A percentile compares a stretch with the other conserved stretches of the same genome.
These are phyloP conservation scores for Corrigiola litoralis DNA, from an alignment of 179 eudicot genomes.

Conservation along the genomic window DNA sequence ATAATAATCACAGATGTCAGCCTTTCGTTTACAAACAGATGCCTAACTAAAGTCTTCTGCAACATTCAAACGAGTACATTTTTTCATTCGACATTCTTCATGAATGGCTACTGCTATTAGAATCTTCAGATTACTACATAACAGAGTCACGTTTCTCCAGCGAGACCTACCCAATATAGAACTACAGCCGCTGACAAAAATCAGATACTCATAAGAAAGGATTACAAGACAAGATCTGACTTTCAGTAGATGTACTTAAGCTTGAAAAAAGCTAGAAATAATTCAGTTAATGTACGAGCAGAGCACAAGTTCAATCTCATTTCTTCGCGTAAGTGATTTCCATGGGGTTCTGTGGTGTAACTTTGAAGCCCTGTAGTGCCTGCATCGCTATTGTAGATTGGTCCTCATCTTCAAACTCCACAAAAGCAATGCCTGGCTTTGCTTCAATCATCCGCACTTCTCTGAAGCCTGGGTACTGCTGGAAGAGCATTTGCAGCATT, in stretches of 20 bases:
- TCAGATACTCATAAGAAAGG: background rate
- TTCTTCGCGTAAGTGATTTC: constrained; percentile 80
- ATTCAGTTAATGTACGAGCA: too few relatives aligned
- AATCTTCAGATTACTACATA: too few relatives aligned
- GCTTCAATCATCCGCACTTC: constrained; percentile 94
- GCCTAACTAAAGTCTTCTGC: too few relatives aligned
- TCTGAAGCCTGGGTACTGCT: constrained; percentile 85
- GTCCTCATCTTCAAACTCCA: constrained; percentile 80
- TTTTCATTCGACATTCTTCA: too few relatives aligned
- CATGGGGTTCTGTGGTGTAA: constrained; percentile 80
- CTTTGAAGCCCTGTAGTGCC: constrained; percentile 87
- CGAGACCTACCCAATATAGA: background rate
- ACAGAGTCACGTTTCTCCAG: background rate
- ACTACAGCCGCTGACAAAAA: constrained; percentile 4
- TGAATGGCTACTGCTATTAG: too few relatives aligned
- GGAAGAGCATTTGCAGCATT: constrained; percentile 80
- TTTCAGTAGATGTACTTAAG: constrained; percentile 3
- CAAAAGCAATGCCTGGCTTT: constrained; percentile 95
- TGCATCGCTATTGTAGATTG: constrained; percentile 84
- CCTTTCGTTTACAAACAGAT: too few relatives aligned
- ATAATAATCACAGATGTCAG: too few relatives aligned
- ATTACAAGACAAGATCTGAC: background rate
- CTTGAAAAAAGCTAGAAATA: too few relatives aligned
- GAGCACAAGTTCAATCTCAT: constrained; percentile 21
- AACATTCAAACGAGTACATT: too few relatives aligned